Evolutionary conservation across 179 eudicot genomes (phyloP).

Genomic region (Gypsophila paniculata): DNA sequence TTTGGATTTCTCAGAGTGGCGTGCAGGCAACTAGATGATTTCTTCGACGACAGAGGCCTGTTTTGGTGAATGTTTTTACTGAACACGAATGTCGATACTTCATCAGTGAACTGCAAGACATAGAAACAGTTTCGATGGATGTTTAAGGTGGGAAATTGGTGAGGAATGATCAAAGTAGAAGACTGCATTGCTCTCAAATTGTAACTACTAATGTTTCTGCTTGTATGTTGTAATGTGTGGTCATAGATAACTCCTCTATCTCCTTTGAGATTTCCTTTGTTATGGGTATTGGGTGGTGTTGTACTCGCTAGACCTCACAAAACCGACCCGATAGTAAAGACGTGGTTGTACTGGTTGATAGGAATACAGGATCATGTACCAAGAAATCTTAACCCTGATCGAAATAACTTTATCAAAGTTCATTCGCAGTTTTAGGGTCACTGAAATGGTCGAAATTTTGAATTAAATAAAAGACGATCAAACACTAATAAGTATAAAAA

Average conservation of each 20-base stretch:
- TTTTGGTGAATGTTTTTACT: constrained; percentile 2
- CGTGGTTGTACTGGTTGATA: too few relatives aligned
- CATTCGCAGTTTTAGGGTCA: too few relatives aligned
- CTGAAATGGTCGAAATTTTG: too few relatives aligned
- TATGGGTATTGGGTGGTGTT: neutral
- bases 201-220: neutral
- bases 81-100: neutral
- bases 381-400: too few relatives aligned
- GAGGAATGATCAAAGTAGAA: constrained; percentile 23
- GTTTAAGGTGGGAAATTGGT: neutral
- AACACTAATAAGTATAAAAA: too few relatives aligned
- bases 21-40: constrained; percentile 18
- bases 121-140: constrained; percentile 3
- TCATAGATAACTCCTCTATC: constrained; percentile 5
- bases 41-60: constrained; percentile 11
- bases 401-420: too few relatives aligned
- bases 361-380: too few relatives aligned
- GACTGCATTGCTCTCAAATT: constrained; percentile 20
- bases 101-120: neutral
- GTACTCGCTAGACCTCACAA: neutral
- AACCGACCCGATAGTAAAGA: neutral
- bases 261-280: constrained; percentile 1
- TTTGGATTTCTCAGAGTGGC: constrained; percentile 65
- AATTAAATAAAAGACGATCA: neutral
- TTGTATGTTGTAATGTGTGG: constrained; percentile 16